Evolutionary conservation across 371 early-diverging fungal genomes (phyloP), one percentile per base, ranked within the genome.

Genomic region (Haplosporangium sp.): DNA sequence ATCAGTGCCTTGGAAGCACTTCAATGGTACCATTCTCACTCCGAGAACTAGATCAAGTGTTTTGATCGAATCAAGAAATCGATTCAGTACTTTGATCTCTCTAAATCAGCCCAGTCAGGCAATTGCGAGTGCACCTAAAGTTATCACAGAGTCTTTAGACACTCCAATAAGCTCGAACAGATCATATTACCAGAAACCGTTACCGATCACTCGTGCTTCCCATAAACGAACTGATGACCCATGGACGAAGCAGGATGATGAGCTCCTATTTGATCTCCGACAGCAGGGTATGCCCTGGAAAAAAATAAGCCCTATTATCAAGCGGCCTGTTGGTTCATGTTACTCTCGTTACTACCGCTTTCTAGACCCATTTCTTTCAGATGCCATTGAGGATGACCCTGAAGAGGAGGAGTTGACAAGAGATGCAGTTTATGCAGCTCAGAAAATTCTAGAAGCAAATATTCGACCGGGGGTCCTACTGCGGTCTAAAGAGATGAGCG

Each of bases 321-420:
- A 69, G 2, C 65, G 78, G 17, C 65, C 61, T 15, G n/a, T 62
- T 2, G 63, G 45, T 0, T 39, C 73, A 1, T 77, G 78, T 19
- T 66, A 69, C 52, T 44, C 73, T 5, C 69, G 78, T 2, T 77
- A 77, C 53, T 77, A 73, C n/a, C 78, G 78, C 4, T 69, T 69
- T 13, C 48, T 77, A 20, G 78, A 77, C 40, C 79, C 79, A 17
- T 67, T 67, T 42, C 39, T 78, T 5, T 74, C 67, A 3, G 79
- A 78, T 61, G 74, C 79, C 9, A 65, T 73, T n/a, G 73, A 73
- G 47, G 70, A 57, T 6, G 67, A 63, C 15, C 13, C 59, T 4
- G 68, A 63, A 0, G 69, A 77, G 3, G 59, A 65, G 4, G 62
- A 66, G 8, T n/a, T n/a, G 40, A 37, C 39, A 20, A 27, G 50